Evolutionary conservation across 2,329 filamentous ascomycete species (phyloP), one percentile per base, ranked within the genome.

Genomic region (Massarina eburnea): DNA sequence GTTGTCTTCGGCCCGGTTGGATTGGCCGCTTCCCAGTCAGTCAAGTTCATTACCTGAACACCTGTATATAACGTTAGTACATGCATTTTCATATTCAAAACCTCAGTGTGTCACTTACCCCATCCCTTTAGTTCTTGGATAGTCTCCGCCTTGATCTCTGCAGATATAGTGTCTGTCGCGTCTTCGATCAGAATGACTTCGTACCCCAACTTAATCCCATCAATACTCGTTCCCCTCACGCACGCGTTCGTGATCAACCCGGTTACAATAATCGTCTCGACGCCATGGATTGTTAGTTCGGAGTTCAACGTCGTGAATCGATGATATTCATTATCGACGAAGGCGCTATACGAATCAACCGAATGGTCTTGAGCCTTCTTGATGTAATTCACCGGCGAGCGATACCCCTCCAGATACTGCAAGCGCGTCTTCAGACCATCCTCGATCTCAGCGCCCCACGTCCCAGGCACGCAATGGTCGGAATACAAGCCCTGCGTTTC

Each of bases 261-360:
- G 3, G 54, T 52, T 3, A 58, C 46, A 8, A 59, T 39, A n/a
- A 59, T 44, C 2, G 55, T 58, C 19, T 54, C 42, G 20, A 59
- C 46, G n/a, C 48, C 45, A 39, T 57, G 56, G 2, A 57, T 21
- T 2, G 43, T 48, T 41, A 61, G 26, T 24, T 58, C 54, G 1
- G 49, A 54, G 24, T 58, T 40, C 19, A 58, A 27, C 7, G 54
- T 59, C 6, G 56, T 61, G 33, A 58, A 59, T 9, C 52, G 50
- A 36, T 61, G 56, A 26, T 59, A 61, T 45, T 61, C 54, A 19
- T 59, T 61, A 33, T 59, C 56, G 12, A 56, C 56, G 45, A 61
- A 59, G 1, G 54, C 56, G 4, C 51, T 59, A 22, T 61, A 59
- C 9, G 55, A 58, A 24, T 59, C 57, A 3, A 59, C 50, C 9